A percentile compares a stretch with the other conserved stretches of the same genome.
Conservation (phyloP, 2,329 filamentous ascomycete genomes). For the Colletotrichum simmondsii region DNA sequence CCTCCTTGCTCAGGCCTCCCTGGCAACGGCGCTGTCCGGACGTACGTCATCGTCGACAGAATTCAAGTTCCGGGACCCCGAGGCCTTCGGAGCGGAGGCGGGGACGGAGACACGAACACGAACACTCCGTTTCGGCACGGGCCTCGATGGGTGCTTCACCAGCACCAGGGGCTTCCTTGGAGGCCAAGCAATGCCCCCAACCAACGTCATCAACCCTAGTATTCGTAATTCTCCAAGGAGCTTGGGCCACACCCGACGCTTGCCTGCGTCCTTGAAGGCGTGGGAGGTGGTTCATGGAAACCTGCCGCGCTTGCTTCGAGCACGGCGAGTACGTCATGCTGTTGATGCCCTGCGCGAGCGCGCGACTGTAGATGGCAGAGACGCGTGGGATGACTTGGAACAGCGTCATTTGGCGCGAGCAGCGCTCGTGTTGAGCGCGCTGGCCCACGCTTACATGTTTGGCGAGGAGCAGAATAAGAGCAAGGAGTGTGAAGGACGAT, state of each 20-base stretch:
- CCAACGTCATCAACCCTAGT: neutral
- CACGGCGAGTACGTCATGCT: constrained; percentile 18
- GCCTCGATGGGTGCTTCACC: constrained; percentile 26
- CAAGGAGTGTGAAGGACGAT: neutral
- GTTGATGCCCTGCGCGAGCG: constrained; percentile 12
- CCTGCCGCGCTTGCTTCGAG: constrained; percentile 13
- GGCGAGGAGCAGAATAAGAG: constrained; percentile 1
- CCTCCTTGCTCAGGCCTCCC: constrained; percentile 24
- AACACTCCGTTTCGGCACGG: constrained; percentile 21
- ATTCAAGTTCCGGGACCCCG: constrained; percentile 12
- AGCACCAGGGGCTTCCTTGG: constrained; percentile 17
- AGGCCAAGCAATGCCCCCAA: neutral
- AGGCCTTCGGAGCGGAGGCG: neutral
- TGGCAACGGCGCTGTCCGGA: constrained; percentile 6
- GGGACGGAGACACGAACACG: neutral
- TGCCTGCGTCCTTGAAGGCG: constrained; percentile 20
- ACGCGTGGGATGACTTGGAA: constrained; percentile 15
- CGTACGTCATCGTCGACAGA: neutral
- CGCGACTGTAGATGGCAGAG: neutral
- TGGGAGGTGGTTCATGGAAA: constrained; percentile 23
- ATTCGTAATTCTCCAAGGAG: neutral
- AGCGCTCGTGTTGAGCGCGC: constrained; percentile 19
- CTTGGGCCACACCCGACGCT: neutral
- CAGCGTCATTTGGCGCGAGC: constrained; percentile 19
- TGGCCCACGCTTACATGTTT: constrained; percentile 30